These are phyloP conservation scores for Calocybe indica DNA, from an alignment of 768 basidiomycete species.

Conservation along the genomic window DNA sequence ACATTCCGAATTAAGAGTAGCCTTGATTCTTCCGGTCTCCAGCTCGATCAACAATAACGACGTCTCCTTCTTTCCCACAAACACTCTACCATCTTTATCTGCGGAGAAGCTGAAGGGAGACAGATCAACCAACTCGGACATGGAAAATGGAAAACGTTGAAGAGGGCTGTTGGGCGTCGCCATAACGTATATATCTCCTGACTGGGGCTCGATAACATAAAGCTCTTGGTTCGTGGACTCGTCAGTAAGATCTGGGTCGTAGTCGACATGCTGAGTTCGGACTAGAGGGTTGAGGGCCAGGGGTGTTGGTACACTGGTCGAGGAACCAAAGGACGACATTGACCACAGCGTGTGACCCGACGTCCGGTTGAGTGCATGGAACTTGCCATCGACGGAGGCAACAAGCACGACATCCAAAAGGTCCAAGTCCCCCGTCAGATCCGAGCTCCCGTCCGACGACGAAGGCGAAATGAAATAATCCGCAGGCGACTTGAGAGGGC, in stretches of 20 bases:
- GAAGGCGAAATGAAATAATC: constrained; percentile 15
- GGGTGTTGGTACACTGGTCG: constrained; percentile 33
- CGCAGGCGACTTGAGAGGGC: constrained; percentile 9
- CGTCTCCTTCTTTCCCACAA: constrained; percentile 58
- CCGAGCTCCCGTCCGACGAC: constrained; percentile 8
- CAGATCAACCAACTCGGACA: constrained; percentile 88
- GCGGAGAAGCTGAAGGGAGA: constrained; percentile 74
- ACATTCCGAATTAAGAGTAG: constrained; percentile 69
- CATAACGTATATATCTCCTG: constrained; percentile 89
- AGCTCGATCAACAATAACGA: constrained; percentile 70
- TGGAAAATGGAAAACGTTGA: constrained; percentile 85
- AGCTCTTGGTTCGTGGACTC: constrained; percentile 57
- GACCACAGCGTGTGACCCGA: constrained; percentile 86
- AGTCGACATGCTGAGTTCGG: constrained; percentile 57
- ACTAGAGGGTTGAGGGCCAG: constrained; percentile 68
- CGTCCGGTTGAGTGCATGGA: constrained; percentile 89
- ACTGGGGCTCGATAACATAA: constrained; percentile 93
- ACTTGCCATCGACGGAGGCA: constrained; percentile 90
- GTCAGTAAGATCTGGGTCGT: constrained; percentile 50
- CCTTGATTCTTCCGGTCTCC: constrained; percentile 76
- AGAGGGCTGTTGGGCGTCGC: constrained; percentile 61
- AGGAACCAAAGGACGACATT: constrained; percentile 57
- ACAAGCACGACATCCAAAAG: constrained; percentile 82
- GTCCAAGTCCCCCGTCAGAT: constrained; percentile 41
- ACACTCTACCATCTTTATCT: constrained; percentile 39